These are phyloP conservation scores for Mucor lusitanicus DNA, from an alignment of 371 early-diverging fungal species.

Conservation along the genomic window DNA sequence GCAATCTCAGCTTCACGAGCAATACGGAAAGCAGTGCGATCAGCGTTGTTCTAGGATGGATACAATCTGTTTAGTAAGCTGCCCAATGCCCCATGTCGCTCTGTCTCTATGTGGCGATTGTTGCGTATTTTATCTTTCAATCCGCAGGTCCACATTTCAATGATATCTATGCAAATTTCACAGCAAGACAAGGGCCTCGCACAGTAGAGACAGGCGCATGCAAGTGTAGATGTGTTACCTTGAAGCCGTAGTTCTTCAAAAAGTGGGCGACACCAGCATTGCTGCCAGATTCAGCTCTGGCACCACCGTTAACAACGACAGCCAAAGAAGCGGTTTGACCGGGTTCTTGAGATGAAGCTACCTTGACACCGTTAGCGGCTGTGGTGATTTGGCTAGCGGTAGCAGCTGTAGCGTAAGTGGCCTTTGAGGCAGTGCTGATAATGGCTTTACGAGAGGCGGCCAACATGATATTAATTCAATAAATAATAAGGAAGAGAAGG, in stretches of 20 bases:
- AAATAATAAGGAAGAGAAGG: conserved; percentile 9
- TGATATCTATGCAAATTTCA: not conserved
- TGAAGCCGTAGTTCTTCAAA: conserved; percentile 90
- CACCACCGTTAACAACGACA: conserved; percentile 88
- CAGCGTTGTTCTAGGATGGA: conserved; percentile 66
- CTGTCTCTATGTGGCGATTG: not conserved
- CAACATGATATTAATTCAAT: conserved; percentile 47
- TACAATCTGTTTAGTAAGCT: not conserved
- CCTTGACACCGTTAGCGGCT: conserved; percentile 62
- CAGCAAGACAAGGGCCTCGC: not conserved
- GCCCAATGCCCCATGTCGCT: not conserved
- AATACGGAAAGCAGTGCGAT: conserved; percentile 86
- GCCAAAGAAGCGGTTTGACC: conserved; percentile 82
- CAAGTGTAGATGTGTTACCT: conserved; percentile 55
- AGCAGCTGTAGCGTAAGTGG: conserved; percentile 60
- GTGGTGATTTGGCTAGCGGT: conserved; percentile 41
- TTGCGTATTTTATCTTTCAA: not conserved
- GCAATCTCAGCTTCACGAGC: conserved; percentile 93
- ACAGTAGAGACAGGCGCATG: not conserved
- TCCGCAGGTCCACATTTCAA: not conserved
- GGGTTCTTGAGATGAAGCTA: conserved; percentile 62
- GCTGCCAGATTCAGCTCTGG: conserved; percentile 76
- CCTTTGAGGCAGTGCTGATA: conserved; percentile 59
- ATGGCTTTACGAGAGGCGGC: conserved; percentile 67
- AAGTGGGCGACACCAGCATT: conserved; percentile 87